A percentile compares a stretch with the other conserved stretches of the same genome.
Conservation (phyloP, 2,329 filamentous ascomycete species). For the Rutstroemia sp. region DNA sequence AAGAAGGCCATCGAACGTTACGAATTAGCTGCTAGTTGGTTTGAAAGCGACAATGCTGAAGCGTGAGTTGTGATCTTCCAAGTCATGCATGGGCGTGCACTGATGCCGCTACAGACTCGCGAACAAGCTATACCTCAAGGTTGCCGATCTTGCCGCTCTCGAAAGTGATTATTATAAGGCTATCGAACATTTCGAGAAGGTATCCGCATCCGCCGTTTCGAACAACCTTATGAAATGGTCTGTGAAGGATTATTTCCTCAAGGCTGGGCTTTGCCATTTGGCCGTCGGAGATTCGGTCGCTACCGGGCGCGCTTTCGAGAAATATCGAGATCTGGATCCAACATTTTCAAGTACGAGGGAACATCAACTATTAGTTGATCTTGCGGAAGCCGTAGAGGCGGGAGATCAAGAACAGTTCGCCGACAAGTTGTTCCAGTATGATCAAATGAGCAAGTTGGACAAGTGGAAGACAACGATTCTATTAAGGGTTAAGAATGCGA, state of each 20-base stretch:
- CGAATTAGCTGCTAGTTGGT: constrained; percentile 82
- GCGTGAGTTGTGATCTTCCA: constrained; percentile 49
- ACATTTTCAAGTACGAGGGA: constrained; percentile 73
- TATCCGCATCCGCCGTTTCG: constrained; percentile 68
- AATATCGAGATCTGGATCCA: constrained; percentile 73
- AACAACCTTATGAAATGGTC: constrained; percentile 93
- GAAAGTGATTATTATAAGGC: constrained; percentile 79
- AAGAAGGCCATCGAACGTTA: constrained; percentile 77
- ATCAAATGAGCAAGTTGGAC: constrained; percentile 88
- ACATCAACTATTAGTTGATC: constrained; percentile 70
- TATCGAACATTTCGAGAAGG: constrained; percentile 75
- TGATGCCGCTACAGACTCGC: constrained; percentile 52
- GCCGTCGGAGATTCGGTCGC: constrained; percentile 67
- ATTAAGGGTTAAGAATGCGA: constrained; percentile 73
- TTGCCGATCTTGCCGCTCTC: constrained; percentile 77
- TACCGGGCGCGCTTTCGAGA: constrained; percentile 70
- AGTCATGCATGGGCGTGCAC: neutral
- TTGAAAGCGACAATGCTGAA: constrained; percentile 76
- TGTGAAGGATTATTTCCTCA: constrained; percentile 93
- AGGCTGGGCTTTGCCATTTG: constrained; percentile 87
- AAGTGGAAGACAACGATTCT: constrained; percentile 94
- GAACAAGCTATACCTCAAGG: constrained; percentile 90
- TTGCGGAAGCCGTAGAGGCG: constrained; percentile 66
- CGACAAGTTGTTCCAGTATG: constrained; percentile 81
- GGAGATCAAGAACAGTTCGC: constrained; percentile 77